Evolutionary conservation across 352 stramenopile species (phyloP).

Genomic region (Plasmopara muralis): DNA sequence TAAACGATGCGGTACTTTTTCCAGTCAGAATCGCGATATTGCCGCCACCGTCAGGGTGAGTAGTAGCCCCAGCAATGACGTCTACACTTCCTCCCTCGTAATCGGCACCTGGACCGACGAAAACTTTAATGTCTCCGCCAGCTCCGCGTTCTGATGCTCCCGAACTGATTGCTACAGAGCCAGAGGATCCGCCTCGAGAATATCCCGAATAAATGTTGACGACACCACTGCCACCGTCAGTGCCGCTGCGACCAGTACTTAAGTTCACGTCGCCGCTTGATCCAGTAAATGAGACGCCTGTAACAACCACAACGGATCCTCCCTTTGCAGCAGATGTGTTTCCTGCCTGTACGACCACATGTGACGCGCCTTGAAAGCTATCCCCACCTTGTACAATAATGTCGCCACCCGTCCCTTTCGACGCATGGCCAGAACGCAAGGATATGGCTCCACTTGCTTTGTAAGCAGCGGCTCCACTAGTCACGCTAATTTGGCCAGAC

Average conservation of each 20-base stretch:
- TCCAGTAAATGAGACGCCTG: conserved; percentile 36
- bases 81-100: conserved; percentile 40
- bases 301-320: conserved; percentile 39
- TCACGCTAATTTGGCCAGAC: conserved; percentile 41
- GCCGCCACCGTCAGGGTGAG: conserved; percentile 38
- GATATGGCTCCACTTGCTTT: conserved; percentile 36
- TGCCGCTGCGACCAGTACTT: conserved; percentile 42
- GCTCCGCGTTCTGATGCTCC: conserved; percentile 41
- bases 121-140: conserved; percentile 48
- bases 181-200: conserved; percentile 44
- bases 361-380: conserved; percentile 39
- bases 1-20: conserved; percentile 43
- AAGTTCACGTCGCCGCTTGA: conserved; percentile 60
- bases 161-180: conserved; percentile 62
- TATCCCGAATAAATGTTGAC: conserved; percentile 43
- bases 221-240: conserved; percentile 42
- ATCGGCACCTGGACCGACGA: conserved; percentile 39
- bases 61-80: conserved; percentile 39
- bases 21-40: conserved; percentile 47
- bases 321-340: conserved; percentile 38
- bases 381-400: conserved; percentile 40
- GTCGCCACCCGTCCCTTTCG: conserved; percentile 46
- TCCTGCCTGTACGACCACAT: conserved; percentile 44
- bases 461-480: conserved; percentile 35
- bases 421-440: conserved; percentile 34